Percentiles rank a stretch among this genome's conserved stretches.
These are phyloP conservation scores for Leccinum subfulvum DNA, from an alignment of 1,284 basidiomycete genomes.

Conservation along the genomic window DNA sequence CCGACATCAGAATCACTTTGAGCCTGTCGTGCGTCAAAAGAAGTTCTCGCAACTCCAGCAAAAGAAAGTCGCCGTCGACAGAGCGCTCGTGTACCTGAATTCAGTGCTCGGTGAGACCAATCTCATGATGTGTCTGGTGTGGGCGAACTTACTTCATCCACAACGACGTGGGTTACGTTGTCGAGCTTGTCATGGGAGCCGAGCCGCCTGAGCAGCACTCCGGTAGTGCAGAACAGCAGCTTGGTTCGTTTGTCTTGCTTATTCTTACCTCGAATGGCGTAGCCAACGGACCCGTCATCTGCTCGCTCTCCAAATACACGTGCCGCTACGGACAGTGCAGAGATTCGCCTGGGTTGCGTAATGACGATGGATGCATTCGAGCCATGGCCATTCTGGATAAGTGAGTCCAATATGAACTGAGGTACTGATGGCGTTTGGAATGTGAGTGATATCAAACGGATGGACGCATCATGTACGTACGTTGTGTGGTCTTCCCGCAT, in stretches of 20 bases:
- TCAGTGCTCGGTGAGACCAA: conserved; percentile 5
- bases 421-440: conserved; percentile 53
- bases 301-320: conserved; percentile 85
- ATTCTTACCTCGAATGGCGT: conserved; percentile 89
- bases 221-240: conserved; percentile 90
- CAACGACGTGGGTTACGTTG: conserved; percentile 81
- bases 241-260: conserved; percentile 68
- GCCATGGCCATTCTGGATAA: conserved; percentile 65
- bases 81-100: conserved; percentile 84
- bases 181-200: conserved; percentile 72
- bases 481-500: conserved; percentile 87
- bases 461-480: conserved; percentile 37
- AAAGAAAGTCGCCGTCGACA: conserved; percentile 85
- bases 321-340: conserved; percentile 86
- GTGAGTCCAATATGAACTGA: conserved; percentile 86
- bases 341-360: conserved; percentile 89
- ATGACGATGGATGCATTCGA: conserved; percentile 78
- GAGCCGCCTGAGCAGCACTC: conserved; percentile 82
- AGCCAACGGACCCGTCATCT: conserved; percentile 84
- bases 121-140: background rate
- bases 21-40: conserved; percentile 68
- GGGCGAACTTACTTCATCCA: conserved; percentile 72
- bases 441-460: conserved; percentile 1
- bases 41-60: conserved; percentile 83
- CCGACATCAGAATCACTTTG: conserved; percentile 85